Base-by-base conservation (phyloP, 2,329 filamentous ascomycete genomes). In the Fusarium longipes region DNA sequence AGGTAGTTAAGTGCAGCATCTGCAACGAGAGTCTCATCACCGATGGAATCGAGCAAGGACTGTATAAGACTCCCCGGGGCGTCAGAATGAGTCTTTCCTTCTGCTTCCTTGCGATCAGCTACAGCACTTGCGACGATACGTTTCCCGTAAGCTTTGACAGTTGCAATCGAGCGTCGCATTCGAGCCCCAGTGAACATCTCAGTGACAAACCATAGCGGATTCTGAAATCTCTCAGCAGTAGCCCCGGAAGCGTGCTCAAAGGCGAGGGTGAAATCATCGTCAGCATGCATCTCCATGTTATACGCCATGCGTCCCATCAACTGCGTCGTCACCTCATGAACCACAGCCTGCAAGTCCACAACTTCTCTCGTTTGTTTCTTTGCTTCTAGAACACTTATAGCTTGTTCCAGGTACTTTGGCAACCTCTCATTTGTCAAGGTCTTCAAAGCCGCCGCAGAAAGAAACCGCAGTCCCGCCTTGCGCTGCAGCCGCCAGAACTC, bases 221-320 rank as follows among this genome's bases (percentile, higher is more conserved):
- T 90, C 73, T 90, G 88, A 59, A 91, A 90, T 6, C 88, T 83
- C 49, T 86, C 81, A 4, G 86, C 86, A 1, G 86, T 89, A 10
- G 77, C 82, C 1, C 85, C 87, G 0, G 87, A 90, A 4, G 87
- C 87, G 65, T 85, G 82, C 65, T 90, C 87, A 70, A 91, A 90
- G 1, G 87, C 84, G 49, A 80, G 64, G 6, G 85, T 86, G 73
- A 91, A 90, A 3, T 84, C 82, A 61, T 89, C 85, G 30, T 84
- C 81, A 45, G 86, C 82, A 70, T 87, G 86, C 81, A 90, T 89
- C 67, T 90, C 87, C 86, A 89, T 89, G 72, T 88, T 85, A 68
- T 90, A 91, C 15, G 88, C 88, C 85, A 90, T 88, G 63, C 83
- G 83, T n/a, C 88, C 88, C 85, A 91, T 89, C 24, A 90, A 73